phyloP scores from a whole-genome alignment of 176 grass and related monocot species.

The Panicum miliaceum region DNA sequence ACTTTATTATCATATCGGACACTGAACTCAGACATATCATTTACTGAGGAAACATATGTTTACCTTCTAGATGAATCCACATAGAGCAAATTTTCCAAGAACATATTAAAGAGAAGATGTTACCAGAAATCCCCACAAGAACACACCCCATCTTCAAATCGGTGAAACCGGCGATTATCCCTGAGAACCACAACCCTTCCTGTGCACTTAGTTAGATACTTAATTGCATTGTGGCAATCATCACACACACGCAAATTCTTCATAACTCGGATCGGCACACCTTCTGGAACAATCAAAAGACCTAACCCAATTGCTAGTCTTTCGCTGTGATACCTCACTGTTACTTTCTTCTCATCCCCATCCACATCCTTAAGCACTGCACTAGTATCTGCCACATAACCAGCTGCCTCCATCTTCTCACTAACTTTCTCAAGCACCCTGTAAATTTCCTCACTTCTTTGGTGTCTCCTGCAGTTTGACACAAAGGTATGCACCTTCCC shows the following conservation, averaged over 20 bases:
- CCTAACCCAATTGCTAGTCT: slow-evolving; percentile 88
- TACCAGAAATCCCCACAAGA: slow-evolving; percentile 95
- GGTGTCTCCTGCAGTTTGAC: slow-evolving; percentile 74
- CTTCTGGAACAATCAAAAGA: slow-evolving; percentile 74
- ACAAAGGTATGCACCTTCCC: slow-evolving; percentile 87
- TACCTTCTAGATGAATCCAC: slow-evolving; percentile 11
- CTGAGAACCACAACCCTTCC: slow-evolving; percentile 73
- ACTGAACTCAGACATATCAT: slow-evolving; percentile 12
- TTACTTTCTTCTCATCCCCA: slow-evolving; percentile 63
- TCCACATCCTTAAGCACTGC: slow-evolving; percentile 77
- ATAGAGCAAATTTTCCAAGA: slow-evolving; percentile 18
- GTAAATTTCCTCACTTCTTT: slow-evolving; percentile 74
- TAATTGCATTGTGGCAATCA: slow-evolving; percentile 94
- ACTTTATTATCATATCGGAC: slow-evolving; percentile 7
- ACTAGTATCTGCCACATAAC: slow-evolving; percentile 82
- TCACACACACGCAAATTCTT: slow-evolving; percentile 92
- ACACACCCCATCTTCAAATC: slow-evolving; percentile 78
- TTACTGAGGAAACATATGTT: neutral
- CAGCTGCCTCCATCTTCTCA: slow-evolving; percentile 77
- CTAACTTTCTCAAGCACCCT: slow-evolving; percentile 67
- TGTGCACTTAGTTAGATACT: slow-evolving; percentile 89
- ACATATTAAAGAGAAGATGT: slow-evolving; percentile 34
- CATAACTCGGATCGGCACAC: slow-evolving; percentile 84
- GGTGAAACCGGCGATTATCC: slow-evolving; percentile 85
- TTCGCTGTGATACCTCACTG: slow-evolving; percentile 91